Percentiles rank a stretch among this genome's conserved stretches.
Conservation (phyloP, 805 yeast genomes). For the Teunomyces lycoperdinae region DNA sequence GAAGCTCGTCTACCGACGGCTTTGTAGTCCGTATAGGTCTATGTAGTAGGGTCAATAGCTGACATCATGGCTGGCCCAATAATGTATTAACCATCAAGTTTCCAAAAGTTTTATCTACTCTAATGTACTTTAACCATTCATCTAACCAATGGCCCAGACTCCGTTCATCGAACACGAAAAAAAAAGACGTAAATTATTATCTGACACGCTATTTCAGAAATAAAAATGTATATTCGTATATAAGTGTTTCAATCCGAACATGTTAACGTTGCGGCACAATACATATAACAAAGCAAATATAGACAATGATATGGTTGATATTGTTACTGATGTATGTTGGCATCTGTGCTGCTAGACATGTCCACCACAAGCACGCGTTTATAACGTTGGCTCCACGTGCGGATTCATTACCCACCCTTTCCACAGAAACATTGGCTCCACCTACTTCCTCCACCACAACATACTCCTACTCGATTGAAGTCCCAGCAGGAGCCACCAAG, state of each 20-base stretch:
- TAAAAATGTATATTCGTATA: neutral
- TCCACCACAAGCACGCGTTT: constrained; percentile 4
- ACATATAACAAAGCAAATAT: neutral
- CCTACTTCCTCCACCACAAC: constrained; percentile 2
- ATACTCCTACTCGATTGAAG: neutral
- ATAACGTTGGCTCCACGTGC: constrained; percentile 1
- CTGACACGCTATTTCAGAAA: neutral
- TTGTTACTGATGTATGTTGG: neutral
- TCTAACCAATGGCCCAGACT: neutral
- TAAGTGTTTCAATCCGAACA: neutral
- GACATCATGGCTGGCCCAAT: too few species aligned
- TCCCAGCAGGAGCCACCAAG: constrained; percentile 3
- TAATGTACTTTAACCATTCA: too few species aligned
- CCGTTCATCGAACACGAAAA: neutral
- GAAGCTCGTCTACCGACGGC: neutral
- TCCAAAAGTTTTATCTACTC: too few species aligned
- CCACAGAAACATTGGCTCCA: neutral
- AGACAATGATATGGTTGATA: neutral
- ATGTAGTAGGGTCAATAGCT: too few species aligned
- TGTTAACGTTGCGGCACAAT: neutral
- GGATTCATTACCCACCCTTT: neutral
- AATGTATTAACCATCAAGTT: too few species aligned
- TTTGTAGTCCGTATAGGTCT: neutral
- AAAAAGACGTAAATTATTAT: neutral
- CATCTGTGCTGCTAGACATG: neutral